Conservation (phyloP, 164 flowering plant species). For the Vitis rupestris region DNA sequence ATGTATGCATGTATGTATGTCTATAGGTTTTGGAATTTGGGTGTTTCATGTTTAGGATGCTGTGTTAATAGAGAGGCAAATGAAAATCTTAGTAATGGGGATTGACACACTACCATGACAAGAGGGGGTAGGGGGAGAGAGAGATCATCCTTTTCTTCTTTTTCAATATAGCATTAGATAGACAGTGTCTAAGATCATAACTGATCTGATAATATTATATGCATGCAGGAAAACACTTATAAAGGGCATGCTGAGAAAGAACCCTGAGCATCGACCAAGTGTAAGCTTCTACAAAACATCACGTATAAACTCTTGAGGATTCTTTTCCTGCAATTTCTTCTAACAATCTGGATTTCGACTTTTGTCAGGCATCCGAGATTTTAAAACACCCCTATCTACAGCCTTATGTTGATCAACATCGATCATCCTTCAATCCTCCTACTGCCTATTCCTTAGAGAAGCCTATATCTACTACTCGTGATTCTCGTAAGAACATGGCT, state of each 20-base stretch:
- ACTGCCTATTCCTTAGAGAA: slow-evolving; percentile 48
- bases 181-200: too few species aligned
- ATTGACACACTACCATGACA: too few species aligned
- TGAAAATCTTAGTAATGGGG: too few species aligned
- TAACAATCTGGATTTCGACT: slow-evolving; percentile 21
- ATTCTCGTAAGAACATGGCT: slow-evolving; percentile 52
- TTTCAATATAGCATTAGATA: too few species aligned
- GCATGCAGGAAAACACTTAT: slow-evolving; percentile 79
- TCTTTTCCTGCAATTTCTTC: slow-evolving; percentile 1
- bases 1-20: too few species aligned
- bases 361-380: slow-evolving; percentile 81
- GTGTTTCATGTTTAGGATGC: too few species aligned
- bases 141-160: too few species aligned
- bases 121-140: too few species aligned
- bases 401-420: slow-evolving; percentile 75
- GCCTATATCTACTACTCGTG: slow-evolving; percentile 36
- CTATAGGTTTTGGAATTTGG: too few species aligned
- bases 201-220: neutral
- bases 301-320: neutral
- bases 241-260: slow-evolving; percentile 95
- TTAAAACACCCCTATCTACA: slow-evolving; percentile 91
- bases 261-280: slow-evolving; percentile 92
- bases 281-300: slow-evolving; percentile 40
- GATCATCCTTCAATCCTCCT: slow-evolving; percentile 39
- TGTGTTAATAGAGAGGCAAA: too few species aligned